A percentile compares a stretch with the other conserved stretches of the same genome.
Conservation (phyloP, 805 yeast species). For the Millerago galiae region DNA sequence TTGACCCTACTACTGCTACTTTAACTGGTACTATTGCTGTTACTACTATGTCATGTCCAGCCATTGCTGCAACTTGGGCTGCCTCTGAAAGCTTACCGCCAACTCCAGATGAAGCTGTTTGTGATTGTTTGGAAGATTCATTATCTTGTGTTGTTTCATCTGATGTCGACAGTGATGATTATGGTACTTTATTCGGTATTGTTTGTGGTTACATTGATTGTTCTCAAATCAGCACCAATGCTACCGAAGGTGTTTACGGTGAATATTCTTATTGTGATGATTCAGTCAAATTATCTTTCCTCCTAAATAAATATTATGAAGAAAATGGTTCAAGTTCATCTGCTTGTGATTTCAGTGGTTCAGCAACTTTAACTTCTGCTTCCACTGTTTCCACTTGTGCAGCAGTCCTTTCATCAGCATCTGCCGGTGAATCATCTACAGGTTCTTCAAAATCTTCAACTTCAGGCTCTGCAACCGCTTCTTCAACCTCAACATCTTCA, state of each 20-base stretch:
- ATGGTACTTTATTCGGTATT: constrained; percentile 49
- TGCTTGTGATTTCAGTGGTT: constrained; percentile 70
- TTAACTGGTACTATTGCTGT: constrained; percentile 32
- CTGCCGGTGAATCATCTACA: not conserved
- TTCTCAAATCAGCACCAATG: constrained; percentile 54
- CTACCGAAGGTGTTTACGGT: constrained; percentile 63
- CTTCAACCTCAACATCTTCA: constrained; percentile 22
- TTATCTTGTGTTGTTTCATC: constrained; percentile 53
- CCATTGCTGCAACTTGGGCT: constrained; percentile 50
- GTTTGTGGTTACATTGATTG: constrained; percentile 59
- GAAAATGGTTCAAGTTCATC: constrained; percentile 36
- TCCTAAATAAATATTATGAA: constrained; percentile 61
- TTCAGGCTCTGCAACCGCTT: constrained; percentile 20
- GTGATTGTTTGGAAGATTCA: constrained; percentile 53
- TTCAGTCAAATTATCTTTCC: constrained; percentile 60
- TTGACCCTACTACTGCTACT: constrained; percentile 44
- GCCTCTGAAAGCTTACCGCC: constrained; percentile 71
- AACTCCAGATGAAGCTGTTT: constrained; percentile 60
- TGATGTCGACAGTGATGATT: constrained; percentile 46
- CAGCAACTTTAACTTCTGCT: constrained; percentile 46
- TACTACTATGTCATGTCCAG: constrained; percentile 38
- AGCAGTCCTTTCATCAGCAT: constrained; percentile 18
- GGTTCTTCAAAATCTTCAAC: constrained; percentile 12
- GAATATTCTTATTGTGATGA: constrained; percentile 67
- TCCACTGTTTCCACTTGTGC: constrained; percentile 25